Percentiles rank a stretch among this genome's conserved stretches.
phyloP scores from a whole-genome alignment of 805 yeast species.

The Schwanniomyces polymorphus region DNA sequence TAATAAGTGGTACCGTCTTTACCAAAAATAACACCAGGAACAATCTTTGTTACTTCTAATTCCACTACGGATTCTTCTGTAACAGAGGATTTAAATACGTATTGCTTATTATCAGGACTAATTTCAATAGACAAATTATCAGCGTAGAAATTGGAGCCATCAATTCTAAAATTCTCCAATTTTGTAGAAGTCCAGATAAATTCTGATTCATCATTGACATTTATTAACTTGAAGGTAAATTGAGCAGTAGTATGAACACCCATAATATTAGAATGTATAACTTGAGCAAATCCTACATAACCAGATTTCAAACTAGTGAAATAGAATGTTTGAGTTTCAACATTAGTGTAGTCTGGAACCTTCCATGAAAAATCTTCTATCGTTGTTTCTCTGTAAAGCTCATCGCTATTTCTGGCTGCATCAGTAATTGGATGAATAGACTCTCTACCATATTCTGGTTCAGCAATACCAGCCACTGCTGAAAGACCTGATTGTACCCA shows the following conservation, averaged over 20 bases:
- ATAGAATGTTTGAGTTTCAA: constrained; percentile 93
- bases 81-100: constrained; percentile 58
- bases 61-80: constrained; percentile 71
- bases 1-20: constrained; percentile 81
- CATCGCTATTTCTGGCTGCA: constrained; percentile 42
- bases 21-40: constrained; percentile 88
- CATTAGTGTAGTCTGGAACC: constrained; percentile 78
- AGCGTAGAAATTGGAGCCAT: constrained; percentile 80
- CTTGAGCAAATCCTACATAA: constrained; percentile 84
- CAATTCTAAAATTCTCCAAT: constrained; percentile 71
- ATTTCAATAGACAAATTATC: constrained; percentile 66
- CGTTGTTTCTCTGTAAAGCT: constrained; percentile 53
- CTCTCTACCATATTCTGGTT: constrained; percentile 93
- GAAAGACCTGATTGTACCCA: constrained; percentile 86
- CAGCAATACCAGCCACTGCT: constrained; percentile 96
- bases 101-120: constrained; percentile 52
- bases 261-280: constrained; percentile 89
- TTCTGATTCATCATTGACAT: constrained; percentile 46
- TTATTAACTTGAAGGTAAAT: constrained; percentile 82
- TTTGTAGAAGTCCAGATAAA: constrained; percentile 90
- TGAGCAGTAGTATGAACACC: constrained; percentile 90
- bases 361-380: constrained; percentile 75
- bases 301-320: constrained; percentile 64
- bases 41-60: constrained; percentile 56
- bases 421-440: constrained; percentile 85